Evolutionary conservation across 345 rosid species (phyloP), one percentile per base, ranked within the genome.

Genomic region (Hevea brasiliensis): DNA sequence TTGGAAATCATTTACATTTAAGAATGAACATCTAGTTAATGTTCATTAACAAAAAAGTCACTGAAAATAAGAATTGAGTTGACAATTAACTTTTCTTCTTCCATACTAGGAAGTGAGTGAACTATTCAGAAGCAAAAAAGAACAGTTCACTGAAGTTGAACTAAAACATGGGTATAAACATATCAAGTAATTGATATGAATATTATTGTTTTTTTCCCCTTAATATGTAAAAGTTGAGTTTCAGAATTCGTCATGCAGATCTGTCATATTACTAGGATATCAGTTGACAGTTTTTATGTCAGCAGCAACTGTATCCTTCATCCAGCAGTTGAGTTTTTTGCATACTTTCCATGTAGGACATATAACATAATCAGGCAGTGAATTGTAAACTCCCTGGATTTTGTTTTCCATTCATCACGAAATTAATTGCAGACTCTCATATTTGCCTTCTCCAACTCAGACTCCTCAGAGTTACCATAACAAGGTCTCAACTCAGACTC

Each of bases 381-480:
- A n/a, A n/a, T n/a, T n/a, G n/a, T n/a, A 32, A 32, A 32, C 4
- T 32, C 37, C 37, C 37, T 1, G 37, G 4, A 1, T 32, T 32
- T 4, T 32, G 2, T 1, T 32, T 32, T 32, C 4, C 2, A 32
- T 32, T 32, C 4, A 1, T 32, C 37, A 32, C 4, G 4, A 32
- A 32, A 32, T 32, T 32, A 32, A 32, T 32, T 32, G 37, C 37
- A 32, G 4, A 32, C 37, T 32, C 37, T 32, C 37, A 32, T 32
- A 1, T 32, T 32, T 32, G 37, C 4, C 2, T 32, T 32, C 37
- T 32, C 2, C 37, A 32, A 32, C 37, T 32, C 37, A 32, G 37
- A 32, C 4, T 32, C 37, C 40, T 53, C 32, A 64, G 37, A 53
- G 35, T 67, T 66, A 45, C 72, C 67, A 74, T 66, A 73, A 64